phyloP scores from a whole-genome alignment of 768 basidiomycete genomes.

The Calocybe gangraenosa region DNA sequence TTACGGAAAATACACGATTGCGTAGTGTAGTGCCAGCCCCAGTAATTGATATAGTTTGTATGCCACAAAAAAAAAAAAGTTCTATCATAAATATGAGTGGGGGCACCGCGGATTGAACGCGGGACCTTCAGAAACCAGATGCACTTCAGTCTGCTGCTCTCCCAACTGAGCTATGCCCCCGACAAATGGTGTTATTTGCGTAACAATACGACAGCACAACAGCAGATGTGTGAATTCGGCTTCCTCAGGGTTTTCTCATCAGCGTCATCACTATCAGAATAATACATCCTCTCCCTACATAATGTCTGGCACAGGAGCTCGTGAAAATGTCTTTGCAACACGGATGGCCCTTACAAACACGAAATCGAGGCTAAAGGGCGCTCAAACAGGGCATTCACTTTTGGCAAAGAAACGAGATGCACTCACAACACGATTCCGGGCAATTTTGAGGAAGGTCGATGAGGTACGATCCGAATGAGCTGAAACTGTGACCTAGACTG shows the following conservation, averaged over 20 bases:
- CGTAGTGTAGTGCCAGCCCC: conserved; percentile 19
- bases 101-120: conserved; percentile 78
- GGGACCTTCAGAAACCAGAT: conserved; percentile 64
- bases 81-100: no score
- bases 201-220: neutral
- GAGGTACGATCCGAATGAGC: conserved; percentile 53
- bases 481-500: conserved; percentile 9
- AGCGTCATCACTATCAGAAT: neutral
- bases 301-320: conserved; percentile 88
- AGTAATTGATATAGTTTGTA: no score
- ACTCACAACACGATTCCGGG: conserved; percentile 88
- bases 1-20: conserved; percentile 89
- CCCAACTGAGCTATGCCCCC: conserved; percentile 74
- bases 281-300: neutral
- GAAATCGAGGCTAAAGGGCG: conserved; percentile 83
- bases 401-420: conserved; percentile 99
- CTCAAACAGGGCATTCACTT: conserved; percentile 92
- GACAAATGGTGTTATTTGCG: neutral
- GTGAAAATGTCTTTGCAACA: conserved; percentile 95
- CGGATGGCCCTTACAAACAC: conserved; percentile 97
- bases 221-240: neutral
- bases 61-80: no score
- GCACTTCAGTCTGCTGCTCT: conserved; percentile 70
- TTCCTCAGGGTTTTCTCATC: neutral
- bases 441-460: conserved; percentile 95